Conservation (phyloP, 2,329 filamentous ascomycete species). For the Fusarium falciforme region DNA sequence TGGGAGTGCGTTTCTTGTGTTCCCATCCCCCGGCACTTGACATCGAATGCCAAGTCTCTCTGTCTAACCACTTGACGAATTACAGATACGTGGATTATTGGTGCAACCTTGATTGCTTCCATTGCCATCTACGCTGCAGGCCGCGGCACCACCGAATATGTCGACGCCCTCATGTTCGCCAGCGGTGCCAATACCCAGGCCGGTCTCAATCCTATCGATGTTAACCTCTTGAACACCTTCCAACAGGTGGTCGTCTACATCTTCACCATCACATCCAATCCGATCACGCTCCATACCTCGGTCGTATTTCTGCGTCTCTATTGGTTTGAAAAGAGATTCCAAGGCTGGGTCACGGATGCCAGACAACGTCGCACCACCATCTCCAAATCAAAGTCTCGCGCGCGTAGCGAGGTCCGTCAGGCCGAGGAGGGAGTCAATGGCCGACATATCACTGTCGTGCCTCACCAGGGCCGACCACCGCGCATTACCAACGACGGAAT, state of each 20-base stretch:
- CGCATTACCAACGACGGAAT: conserved; percentile 72
- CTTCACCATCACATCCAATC: conserved; percentile 79
- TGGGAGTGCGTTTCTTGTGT: conserved; percentile 25
- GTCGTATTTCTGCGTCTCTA: conserved; percentile 94
- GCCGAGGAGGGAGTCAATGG: conserved; percentile 73
- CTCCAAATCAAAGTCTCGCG: conserved; percentile 69
- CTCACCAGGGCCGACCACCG: conserved; percentile 63
- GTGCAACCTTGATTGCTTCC: conserved; percentile 78
- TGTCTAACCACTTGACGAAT: conserved; percentile 30
- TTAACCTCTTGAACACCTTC: conserved; percentile 76
- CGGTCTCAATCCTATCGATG: conserved; percentile 83
- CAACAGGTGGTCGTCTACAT: conserved; percentile 81
- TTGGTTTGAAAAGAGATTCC: conserved; percentile 98
- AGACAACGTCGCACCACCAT: conserved; percentile 72
- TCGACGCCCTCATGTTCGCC: conserved; percentile 91
- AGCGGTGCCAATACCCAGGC: conserved; percentile 90
- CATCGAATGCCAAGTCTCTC: conserved; percentile 7
- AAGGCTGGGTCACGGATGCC: conserved; percentile 82
- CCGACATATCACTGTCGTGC: conserved; percentile 74
- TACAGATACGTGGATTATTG: conserved; percentile 83
- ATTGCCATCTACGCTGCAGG: conserved; percentile 76
- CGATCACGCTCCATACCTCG: conserved; percentile 84
- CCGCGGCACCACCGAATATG: conserved; percentile 74
- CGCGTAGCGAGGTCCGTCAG: conserved; percentile 56
- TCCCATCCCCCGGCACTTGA: conserved; percentile 10